These are phyloP conservation scores for Arthrinium phaeospermum DNA, from an alignment of 2,329 filamentous ascomycete genomes.

Conservation along the genomic window DNA sequence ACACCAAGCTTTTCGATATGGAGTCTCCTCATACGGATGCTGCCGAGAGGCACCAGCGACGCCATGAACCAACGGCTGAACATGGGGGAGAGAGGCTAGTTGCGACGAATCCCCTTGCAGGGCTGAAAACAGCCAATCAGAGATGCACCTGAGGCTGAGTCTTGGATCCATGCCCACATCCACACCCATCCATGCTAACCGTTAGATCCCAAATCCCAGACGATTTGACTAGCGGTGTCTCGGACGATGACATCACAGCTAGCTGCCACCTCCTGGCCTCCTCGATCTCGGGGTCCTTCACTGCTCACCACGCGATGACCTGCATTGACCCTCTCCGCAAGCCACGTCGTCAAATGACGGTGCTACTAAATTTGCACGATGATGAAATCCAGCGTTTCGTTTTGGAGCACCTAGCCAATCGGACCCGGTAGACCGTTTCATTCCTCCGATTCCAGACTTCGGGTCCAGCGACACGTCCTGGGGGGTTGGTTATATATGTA, in stretches of 20 bases:
- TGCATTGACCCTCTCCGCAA: constrained; percentile 5
- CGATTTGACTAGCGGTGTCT: constrained; percentile 2
- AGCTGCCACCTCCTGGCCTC: not conserved
- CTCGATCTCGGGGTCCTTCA: not conserved
- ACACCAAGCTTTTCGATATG: constrained; percentile 8
- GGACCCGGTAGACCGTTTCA: not conserved
- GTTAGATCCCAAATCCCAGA: not conserved
- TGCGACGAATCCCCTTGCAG: not conserved
- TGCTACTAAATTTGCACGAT: constrained; percentile 1
- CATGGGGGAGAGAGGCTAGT: not conserved
- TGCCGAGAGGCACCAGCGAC: not conserved
- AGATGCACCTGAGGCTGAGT: not conserved
- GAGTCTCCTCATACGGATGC: not conserved
- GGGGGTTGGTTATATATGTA: not conserved
- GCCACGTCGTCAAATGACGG: constrained; percentile 10
- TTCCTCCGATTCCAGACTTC: not conserved
- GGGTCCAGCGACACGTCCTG: not conserved
- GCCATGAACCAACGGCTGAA: not conserved
- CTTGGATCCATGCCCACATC: not conserved
- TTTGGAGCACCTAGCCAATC: not conserved
- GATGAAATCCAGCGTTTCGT: constrained; percentile 9
- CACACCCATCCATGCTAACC: not conserved
- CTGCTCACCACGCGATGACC: not conserved
- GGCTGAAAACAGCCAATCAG: not conserved
- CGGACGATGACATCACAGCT: constrained; percentile 2